A percentile compares a stretch with the other conserved stretches of the same genome.
phyloP scores from a whole-genome alignment of 2,329 filamentous ascomycete genomes.

The Colletotrichum australisinense region DNA sequence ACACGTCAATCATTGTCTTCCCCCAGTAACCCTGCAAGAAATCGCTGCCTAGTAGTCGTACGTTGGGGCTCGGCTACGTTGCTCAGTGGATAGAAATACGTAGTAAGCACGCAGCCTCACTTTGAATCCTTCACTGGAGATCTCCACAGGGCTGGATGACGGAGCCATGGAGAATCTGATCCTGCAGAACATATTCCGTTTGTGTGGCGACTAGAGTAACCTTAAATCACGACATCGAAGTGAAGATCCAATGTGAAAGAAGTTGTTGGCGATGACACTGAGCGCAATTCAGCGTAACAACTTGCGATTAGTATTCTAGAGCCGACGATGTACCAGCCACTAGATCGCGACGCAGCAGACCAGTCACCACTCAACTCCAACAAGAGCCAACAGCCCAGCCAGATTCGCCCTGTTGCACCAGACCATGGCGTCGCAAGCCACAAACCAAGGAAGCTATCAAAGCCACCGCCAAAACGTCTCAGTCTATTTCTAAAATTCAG shows the following conservation, averaged over 20 bases:
- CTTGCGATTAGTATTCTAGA: too few species aligned
- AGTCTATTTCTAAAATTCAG: neutral
- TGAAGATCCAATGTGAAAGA: too few species aligned
- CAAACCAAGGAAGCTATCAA: neutral
- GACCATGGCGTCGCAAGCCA: neutral
- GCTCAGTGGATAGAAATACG: neutral
- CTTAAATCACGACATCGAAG: too few species aligned
- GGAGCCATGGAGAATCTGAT: neutral
- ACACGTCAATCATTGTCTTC: neutral
- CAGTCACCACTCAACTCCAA: neutral
- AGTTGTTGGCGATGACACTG: too few species aligned
- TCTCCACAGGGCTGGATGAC: neutral
- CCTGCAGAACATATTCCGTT: too few species aligned
- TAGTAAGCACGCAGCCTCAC: neutral
- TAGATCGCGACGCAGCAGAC: neutral
- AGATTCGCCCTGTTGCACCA: neutral
- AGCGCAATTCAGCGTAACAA: too few species aligned
- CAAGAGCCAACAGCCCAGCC: neutral
- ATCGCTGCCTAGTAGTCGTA: neutral
- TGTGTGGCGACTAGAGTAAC: too few species aligned
- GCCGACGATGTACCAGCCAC: neutral
- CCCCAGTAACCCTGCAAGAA: neutral
- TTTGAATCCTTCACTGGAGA: neutral
- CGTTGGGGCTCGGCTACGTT: neutral
- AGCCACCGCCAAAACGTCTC: too few species aligned